Evolutionary conservation across 1,284 basidiomycete species (phyloP).

Genomic region (Naganishia cerealis): DNA sequence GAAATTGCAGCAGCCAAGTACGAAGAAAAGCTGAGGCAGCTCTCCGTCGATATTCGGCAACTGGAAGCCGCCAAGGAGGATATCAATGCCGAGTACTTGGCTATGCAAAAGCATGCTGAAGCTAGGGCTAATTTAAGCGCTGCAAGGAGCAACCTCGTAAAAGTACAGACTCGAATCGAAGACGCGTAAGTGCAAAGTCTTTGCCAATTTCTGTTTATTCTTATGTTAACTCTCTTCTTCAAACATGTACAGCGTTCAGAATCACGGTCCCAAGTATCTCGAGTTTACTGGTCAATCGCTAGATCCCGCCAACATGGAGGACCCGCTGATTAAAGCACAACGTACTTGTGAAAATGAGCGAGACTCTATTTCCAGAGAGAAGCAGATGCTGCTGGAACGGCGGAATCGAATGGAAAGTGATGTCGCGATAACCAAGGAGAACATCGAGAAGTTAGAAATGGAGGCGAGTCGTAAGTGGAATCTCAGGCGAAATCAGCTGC

Average conservation of each 20-base stretch:
- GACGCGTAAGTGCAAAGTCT: conserved; percentile 61
- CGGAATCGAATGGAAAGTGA: conserved; percentile 58
- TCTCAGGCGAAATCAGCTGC: background rate
- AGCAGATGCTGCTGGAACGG: background rate
- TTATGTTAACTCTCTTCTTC: background rate
- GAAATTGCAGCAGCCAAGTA: conserved; percentile 66
- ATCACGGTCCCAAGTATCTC: conserved; percentile 64
- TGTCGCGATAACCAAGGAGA: conserved; percentile 62
- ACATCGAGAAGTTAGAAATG: conserved; percentile 65
- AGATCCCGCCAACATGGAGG: conserved; percentile 67
- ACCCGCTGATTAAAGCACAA: conserved; percentile 43
- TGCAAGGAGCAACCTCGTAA: conserved; percentile 68
- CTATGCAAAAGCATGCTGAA: conserved; percentile 77
- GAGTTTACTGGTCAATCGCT: conserved; percentile 65
- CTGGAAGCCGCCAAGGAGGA: conserved; percentile 72
- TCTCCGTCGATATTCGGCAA: conserved; percentile 59
- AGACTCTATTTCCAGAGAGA: background rate
- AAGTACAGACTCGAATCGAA: conserved; percentile 66
- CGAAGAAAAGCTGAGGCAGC: conserved; percentile 68
- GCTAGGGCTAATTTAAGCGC: conserved; percentile 76
- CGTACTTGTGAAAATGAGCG: background rate
- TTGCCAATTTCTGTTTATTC: too few species aligned
- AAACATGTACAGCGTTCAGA: conserved; percentile 59
- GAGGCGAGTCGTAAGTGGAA: conserved; percentile 63
- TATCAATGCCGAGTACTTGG: conserved; percentile 70